These are phyloP conservation scores for sunflower (Helianthus annuus) DNA, from an alignment of 129 eudicot species.

Conservation along the genomic window HanXRQr2.0-SUNRISE NC_035433.2:60094897-60095396, in stretches of 20 bases:
- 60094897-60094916: neutral
- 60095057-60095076: too few species aligned
- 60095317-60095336: slow-evolving; percentile 86
- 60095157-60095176: too few species aligned
- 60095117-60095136: too few species aligned
- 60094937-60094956: neutral
- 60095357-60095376: slow-evolving; percentile 89
- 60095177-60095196: neutral
- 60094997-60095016: too few species aligned
- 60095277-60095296: slow-evolving; percentile 83
- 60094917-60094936: too few species aligned
- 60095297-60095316: slow-evolving; percentile 89
- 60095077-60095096: neutral
- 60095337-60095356: slow-evolving; percentile 87
- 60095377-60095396: slow-evolving; percentile 73
- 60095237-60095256: neutral
- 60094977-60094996: too few species aligned
- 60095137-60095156: too few species aligned
- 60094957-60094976: too few species aligned
- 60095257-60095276: slow-evolving; percentile 79
- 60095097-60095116: neutral
- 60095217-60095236: neutral
- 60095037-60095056: too few species aligned
- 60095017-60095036: too few species aligned
- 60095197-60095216: neutral